Evolutionary conservation across 495 filamentous ascomycete genomes (phyloP), one percentile per base, ranked within the genome.

Genomic region (Polyplosphaeria fusca): DNA sequence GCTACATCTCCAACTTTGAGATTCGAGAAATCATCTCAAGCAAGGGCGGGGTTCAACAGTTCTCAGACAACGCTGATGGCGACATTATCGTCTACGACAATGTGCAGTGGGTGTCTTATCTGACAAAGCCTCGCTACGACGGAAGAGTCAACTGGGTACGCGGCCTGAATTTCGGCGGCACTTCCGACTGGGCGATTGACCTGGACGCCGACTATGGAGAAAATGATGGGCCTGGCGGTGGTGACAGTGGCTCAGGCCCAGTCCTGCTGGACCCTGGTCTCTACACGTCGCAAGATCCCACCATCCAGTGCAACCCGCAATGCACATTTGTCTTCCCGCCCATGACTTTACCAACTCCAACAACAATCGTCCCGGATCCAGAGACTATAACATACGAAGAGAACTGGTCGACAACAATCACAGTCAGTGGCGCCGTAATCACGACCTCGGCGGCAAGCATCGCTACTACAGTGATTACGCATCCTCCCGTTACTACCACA

Each of bases 1-100:
- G 39, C 39, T 42, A 42, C 39, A 42, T 42, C 39, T 42, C 39
- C 39, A 42, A 42, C 39, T 42, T 42, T 19, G 39, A 42, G 18
- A 42, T 42, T 18, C 9, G 19, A 5, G 39, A 42, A 42, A 20
- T 42, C 39, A 42, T 42, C 39, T 13, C 9, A 11, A 5, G 20
- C 5, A 20, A 20, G 11, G 18, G 39, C 18, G 39, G 11, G 9
- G 19, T 42, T 11, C 9, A 42, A 20, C 5, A 11, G 9, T 19
- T 5, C 5, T 9, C 9, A 12, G 39, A 42, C 39, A 42, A 42
- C 5, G 39, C 9, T 42, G 19, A 42, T 42, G 9, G 11, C 5
- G 39, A 42, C 18, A 13, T 13, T 19, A 12, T 42, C 39, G 18
- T 42, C 39, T 42, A 42, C 39, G 39, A 42, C 39, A 42, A 20